These are phyloP conservation scores for Ascochyta rabiei DNA, from an alignment of 2,329 filamentous ascomycete species.

Conservation along the genomic window DNA sequence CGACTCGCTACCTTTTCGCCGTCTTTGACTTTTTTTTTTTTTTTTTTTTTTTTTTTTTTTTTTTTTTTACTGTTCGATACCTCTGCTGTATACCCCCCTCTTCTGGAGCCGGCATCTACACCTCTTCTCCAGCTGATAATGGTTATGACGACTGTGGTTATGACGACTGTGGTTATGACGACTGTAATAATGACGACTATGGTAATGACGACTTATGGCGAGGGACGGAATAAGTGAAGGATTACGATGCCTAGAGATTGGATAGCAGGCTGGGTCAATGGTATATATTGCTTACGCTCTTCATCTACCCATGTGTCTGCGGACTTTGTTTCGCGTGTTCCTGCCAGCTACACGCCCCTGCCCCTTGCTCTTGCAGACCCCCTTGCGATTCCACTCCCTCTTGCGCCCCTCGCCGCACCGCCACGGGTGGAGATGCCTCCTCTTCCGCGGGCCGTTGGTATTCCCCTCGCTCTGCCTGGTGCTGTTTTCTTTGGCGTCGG, in stretches of 20 bases:
- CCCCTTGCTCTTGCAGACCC: slow-evolving; percentile 44
- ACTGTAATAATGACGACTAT: too few relatives aligned
- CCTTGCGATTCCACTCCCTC: slow-evolving; percentile 47
- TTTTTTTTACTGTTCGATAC: too few relatives aligned
- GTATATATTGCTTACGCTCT: slow-evolving; percentile 16
- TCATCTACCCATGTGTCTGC: background rate
- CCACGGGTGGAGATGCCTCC: slow-evolving; percentile 45
- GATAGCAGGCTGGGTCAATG: slow-evolving; percentile 13
- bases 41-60: too few relatives aligned
- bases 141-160: too few relatives aligned
- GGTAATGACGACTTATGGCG: background rate
- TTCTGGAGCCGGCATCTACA: slow-evolving; percentile 29
- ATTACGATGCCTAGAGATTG: background rate
- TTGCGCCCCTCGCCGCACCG: slow-evolving; percentile 37
- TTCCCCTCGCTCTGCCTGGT: slow-evolving; percentile 39
- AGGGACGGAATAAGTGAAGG: background rate
- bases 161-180: too few relatives aligned
- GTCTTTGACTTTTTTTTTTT: slow-evolving; percentile 17
- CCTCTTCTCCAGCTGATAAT: slow-evolving; percentile 23
- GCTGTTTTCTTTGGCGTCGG: slow-evolving; percentile 27
- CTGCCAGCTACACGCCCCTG: slow-evolving; percentile 27
- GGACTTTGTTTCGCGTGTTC: background rate
- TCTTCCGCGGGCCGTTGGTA: slow-evolving; percentile 42
- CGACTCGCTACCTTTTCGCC: slow-evolving; percentile 10
- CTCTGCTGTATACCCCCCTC: slow-evolving; percentile 44